A percentile compares a stretch with the other conserved stretches of the same genome.
Evolutionary conservation across 257 asterid genomes (phyloP).

Genomic region (Leptodermis oblonga): DNA sequence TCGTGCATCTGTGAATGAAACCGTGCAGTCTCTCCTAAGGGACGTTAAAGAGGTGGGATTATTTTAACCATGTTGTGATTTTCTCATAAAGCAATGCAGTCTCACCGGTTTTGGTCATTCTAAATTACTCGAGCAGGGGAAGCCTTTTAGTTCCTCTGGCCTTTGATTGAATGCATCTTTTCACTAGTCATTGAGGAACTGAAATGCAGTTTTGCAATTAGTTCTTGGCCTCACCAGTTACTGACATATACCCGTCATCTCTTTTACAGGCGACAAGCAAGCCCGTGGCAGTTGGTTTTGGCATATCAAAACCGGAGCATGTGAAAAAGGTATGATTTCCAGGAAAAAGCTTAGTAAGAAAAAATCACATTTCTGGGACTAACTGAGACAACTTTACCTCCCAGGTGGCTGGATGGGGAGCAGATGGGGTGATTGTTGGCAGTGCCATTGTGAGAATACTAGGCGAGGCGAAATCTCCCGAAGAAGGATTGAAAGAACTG

Average conservation of each 20-base stretch:
- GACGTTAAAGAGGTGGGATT: constrained; percentile 73
- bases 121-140: background rate
- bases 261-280: constrained; percentile 56
- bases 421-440: constrained; percentile 91
- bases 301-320: constrained; percentile 83
- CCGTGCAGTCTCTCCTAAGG: constrained; percentile 61
- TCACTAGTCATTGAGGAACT: background rate
- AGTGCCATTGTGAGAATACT: constrained; percentile 78
- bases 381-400: background rate
- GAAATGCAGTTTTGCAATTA: background rate
- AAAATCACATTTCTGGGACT: background rate
- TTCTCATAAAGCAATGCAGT: background rate
- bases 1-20: constrained; percentile 58
- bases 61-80: background rate
- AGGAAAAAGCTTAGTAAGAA: background rate
- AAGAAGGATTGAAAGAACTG: constrained; percentile 71
- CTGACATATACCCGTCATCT: constrained; percentile 2
- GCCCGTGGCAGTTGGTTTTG: constrained; percentile 91
- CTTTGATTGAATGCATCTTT: background rate
- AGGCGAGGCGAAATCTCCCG: constrained; percentile 77
- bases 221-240: background rate
- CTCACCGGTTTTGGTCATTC: background rate
- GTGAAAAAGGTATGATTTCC: constrained; percentile 55
- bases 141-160: background rate
- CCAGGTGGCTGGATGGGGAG: constrained; percentile 90